Base-by-base conservation (phyloP, 257 asterid genomes). In the Ilex aquifolium region DNA sequence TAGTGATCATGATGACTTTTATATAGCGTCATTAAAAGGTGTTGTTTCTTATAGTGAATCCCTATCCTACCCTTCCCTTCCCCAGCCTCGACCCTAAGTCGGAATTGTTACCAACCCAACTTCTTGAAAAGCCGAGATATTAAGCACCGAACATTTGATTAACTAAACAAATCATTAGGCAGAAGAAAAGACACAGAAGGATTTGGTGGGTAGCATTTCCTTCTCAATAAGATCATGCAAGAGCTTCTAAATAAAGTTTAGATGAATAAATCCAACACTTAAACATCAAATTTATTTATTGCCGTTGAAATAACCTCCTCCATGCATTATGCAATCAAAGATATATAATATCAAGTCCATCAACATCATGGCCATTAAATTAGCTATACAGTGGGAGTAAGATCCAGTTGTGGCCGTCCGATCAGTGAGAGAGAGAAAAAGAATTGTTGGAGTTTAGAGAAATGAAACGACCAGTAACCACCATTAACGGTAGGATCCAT, bases 391-490 rank as follows among this genome's bases (percentile, higher is more conserved):
- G 48, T 46, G 14, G 15, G 27, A 30, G 1, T n/a, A 17, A 69
- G 67, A 68, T 67, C 32, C 54, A 63, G 42, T 62, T 57, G 60
- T 39, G 69, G 64, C 75, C 72, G 72, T 72, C 29, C 57, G 51
- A 32, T 30, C 50, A 53, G 21, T 15, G 57, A 63, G 57, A n/a
- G 48, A 44, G 15, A 1, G 31, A 64, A 4, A 31, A 56, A 44
- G 32, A 53, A 16, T 50, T 53, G 66, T 61, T 6, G 53, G 30
- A 32, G 70, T 74, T 63, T 79, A n/a, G n/a, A n/a, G n/a, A n/a
- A n/a, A n/a, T n/a, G n/a, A 69, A 79, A 79, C 80, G 75, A 83
- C 71, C 73, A 68, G 69, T 69, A 82, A 84, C 92, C 88, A 62
- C 85, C 85, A 78, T 82, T 78, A 78, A 74, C 85, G 82, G 85